Base-by-base conservation (phyloP, 352 stramenopile genomes). In the Phytopythium mirpurense region DNA sequence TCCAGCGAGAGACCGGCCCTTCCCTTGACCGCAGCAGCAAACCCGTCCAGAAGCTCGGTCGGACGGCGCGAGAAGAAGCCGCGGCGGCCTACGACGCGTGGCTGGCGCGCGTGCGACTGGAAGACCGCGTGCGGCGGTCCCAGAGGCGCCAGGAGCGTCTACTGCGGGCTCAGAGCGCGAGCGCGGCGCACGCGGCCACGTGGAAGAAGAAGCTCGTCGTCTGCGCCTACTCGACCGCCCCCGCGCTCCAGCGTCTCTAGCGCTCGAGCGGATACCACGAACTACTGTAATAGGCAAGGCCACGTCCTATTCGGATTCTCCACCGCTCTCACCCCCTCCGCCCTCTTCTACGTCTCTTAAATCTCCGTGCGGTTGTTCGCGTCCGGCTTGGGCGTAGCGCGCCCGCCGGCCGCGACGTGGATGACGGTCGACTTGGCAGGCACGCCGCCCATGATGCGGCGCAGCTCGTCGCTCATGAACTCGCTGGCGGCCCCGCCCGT, bases 401-500 rank as follows among this genome's bases (percentile, higher is more conserved):
- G 49, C 5, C 12, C 19, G 3, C 48, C 24, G 5, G 34, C 2
- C 0, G 56, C 59, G 27, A 89, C 76, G 18, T 67, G 67, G 34
- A 89, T 72, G 8, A 72, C 44, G 21, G 67, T 74, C 21, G 57
- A 62, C 32, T 74, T 86, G 29, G 18, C 16, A 11, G 51, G 35
- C 6, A 49, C 51, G 27, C 61, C 68, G 26, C 76, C 74, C 76
- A 90, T 86, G 51, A 86, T 86, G 11, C 58, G 55, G 2, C 63
- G 68, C 5, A 93, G 72, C 32, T 91, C 78, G 9, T 80, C 63
- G 60, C 76, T 92, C 83, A 95, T 95, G 57, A 83, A 93, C 38
- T 79, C 76, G 19, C 82, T 90, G 6, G 72, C 63, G 9, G 35
- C 62, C 12, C 85, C 75, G 6, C 72, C 69, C 46, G 93, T 86